Base-by-base conservation (phyloP, 2,329 filamentous ascomycete genomes). In the Aotearoamyces nothofagi region DNA sequence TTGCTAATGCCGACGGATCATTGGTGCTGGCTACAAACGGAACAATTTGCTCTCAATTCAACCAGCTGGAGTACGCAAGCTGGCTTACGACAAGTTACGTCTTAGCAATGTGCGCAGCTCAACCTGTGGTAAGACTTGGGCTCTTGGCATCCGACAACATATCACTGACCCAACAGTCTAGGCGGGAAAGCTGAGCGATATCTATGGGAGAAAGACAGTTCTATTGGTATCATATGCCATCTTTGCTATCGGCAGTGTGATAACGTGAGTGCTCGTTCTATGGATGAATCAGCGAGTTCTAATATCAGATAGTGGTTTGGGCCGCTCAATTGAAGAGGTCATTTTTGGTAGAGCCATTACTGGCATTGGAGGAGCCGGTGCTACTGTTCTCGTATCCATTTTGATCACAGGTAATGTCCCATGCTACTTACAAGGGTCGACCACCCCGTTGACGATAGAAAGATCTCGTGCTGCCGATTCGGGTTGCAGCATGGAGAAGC, bases 1-100 rank as follows among this genome's bases (percentile, higher is more conserved):
- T 78, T 9, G 64, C 66, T 5, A 72, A 74, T 31, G 64, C 67
- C 10, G 78, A 83, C 42, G 52, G 56, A 0, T 74, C 70, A 1
- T 53, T 82, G 0, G 61, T 82, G 0, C 53, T 82, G 17, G 75
- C 78, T 0, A 78, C 75, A 0, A 69, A 77, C 33, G 64, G 66
- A 1, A 56, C 56, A 3, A 71, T 76, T 29, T 63, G 68, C 0
- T 76, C 69, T 7, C 63, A 74, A 30, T 76, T 76, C 39, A 54
- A 63, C 30, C 56, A 59, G 17, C 43, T 76, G 4, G 59, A 58
- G 10, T 59, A 66, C 29, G 70, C 68, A 3, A 69, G 60, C 33
- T 71, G 69, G 66, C 43, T 71, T 8, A 61, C 66, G 10, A 66
- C 62, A 4, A 56, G 55, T 22, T 69, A 67, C 36, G 51, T 57